Evolutionary conservation across 2,329 filamentous ascomycete species (phyloP), one percentile per base, ranked within the genome.

Genomic region (Nothopassalora personata): DNA sequence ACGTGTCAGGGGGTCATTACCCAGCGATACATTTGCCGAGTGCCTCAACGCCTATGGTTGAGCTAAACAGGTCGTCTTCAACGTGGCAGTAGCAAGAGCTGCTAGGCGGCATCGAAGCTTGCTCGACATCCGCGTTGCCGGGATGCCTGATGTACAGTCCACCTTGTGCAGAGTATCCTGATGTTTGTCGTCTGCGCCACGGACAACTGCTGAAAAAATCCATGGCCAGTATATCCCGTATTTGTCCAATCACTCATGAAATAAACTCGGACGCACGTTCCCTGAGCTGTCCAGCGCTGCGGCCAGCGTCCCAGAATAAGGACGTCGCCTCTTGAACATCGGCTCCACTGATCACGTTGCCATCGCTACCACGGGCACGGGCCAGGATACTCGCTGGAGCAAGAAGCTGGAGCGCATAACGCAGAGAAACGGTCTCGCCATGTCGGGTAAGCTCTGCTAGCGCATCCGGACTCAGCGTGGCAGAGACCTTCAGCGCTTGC

Each of bases 401-500:
- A 68, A 99, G 81, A 67, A 99, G 78, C 77, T 97, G 94, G 72
- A 99, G 79, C 67, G 92, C 93, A 78, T 99, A 99, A 67, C 94
- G 82, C 76, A 99, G 76, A 73, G 90, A 95, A 71, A 97, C 91
- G 68, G 87, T 88, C 70, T 90, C 90, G 66, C 94, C 94, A 68
- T 96, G 87, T 70, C 89, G 85, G 46, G 91, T 85, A 68, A 99
- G 86, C 78, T 90, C 94, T 68, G 94, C 88, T 60, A 97, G 82
- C 28, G 94, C 94, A 19, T 86, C 84, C 53, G 95, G 90, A 45
- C 85, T 86, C 65, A 97, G 86, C 63, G 84, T 81, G 48, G 96
- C 85, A 52, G 85, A 85, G 77, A 97, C 92, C 8, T 89, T 93
- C 64, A 86, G 86, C 43, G 64, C 67, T 56, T 70, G 67, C 18